phyloP scores from a whole-genome alignment of 169 alveolate genomes.

The Eimeria tenella region DNA sequence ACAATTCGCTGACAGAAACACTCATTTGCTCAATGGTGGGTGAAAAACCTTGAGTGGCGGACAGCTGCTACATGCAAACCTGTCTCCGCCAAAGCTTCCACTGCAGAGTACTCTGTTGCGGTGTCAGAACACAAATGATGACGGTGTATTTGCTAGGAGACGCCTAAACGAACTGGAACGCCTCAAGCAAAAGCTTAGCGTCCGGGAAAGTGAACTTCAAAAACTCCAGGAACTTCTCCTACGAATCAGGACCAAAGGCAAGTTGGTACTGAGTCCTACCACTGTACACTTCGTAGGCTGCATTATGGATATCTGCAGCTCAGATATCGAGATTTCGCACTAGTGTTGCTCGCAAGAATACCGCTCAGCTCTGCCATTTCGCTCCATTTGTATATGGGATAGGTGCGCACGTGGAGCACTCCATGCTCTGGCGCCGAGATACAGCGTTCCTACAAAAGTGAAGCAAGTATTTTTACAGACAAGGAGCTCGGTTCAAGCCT shows the following conservation, averaged over 20 bases:
- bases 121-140: constrained; percentile 65
- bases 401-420: constrained; percentile 54
- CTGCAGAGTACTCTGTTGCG: background rate
- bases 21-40: background rate
- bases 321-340: background rate
- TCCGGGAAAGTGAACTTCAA: constrained; percentile 22
- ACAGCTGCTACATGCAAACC: background rate
- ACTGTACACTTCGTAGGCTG: background rate
- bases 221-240: constrained; percentile 22
- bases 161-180: constrained; percentile 33
- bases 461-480: too few species aligned
- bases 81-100: background rate
- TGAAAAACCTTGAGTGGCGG: too few species aligned
- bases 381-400: background rate
- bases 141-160: constrained; percentile 39
- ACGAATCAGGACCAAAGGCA: constrained; percentile 42
- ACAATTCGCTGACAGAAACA: background rate
- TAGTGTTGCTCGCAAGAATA: too few species aligned
- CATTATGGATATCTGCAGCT: too few species aligned
- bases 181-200: constrained; percentile 20
- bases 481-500: too few species aligned
- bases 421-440: constrained; percentile 42
- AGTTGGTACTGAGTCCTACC: background rate
- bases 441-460: background rate
- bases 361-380: background rate